Conservation (phyloP, 768 basidiomycete genomes). For the Royoungia palumana region DNA sequence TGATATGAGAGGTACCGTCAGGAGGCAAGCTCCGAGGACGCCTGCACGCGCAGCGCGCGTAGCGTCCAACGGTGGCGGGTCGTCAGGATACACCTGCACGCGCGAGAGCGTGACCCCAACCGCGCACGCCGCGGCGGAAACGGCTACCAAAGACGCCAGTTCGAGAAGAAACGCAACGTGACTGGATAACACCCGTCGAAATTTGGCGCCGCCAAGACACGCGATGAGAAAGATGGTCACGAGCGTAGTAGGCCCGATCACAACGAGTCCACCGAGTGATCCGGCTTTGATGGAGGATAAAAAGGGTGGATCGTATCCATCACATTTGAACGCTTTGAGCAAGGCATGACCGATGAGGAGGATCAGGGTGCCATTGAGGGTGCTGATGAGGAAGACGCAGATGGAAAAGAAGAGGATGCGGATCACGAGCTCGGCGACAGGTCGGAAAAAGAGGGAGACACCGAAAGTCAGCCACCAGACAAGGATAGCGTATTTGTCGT, state of each 20-base stretch:
- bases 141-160: conserved; percentile 5
- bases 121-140: conserved; percentile 12
- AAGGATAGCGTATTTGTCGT: conserved; percentile 5
- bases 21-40: conserved; percentile 7
- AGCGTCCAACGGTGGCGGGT: not conserved
- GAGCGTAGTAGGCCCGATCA: conserved; percentile 9
- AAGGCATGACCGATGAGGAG: conserved; percentile 12
- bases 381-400: conserved; percentile 4
- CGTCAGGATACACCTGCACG: not conserved
- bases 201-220: not conserved
- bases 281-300: conserved; percentile 10
- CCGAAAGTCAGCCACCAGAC: conserved; percentile 15
- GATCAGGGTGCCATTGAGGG: conserved; percentile 8
- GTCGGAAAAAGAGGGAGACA: conserved; percentile 9
- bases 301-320: conserved; percentile 9
- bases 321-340: conserved; percentile 8
- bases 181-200: not conserved
- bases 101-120: conserved; percentile 4
- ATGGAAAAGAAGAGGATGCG: conserved; percentile 2
- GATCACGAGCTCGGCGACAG: conserved; percentile 6
- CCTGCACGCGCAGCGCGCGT: conserved; percentile 17
- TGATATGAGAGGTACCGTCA: conserved; percentile 6
- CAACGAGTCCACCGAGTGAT: conserved; percentile 11
- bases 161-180: conserved; percentile 8
- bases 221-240: conserved; percentile 1